Base-by-base conservation (phyloP, 2,329 filamentous ascomycete species). In the Neopestalotiopsis sp. region DNA sequence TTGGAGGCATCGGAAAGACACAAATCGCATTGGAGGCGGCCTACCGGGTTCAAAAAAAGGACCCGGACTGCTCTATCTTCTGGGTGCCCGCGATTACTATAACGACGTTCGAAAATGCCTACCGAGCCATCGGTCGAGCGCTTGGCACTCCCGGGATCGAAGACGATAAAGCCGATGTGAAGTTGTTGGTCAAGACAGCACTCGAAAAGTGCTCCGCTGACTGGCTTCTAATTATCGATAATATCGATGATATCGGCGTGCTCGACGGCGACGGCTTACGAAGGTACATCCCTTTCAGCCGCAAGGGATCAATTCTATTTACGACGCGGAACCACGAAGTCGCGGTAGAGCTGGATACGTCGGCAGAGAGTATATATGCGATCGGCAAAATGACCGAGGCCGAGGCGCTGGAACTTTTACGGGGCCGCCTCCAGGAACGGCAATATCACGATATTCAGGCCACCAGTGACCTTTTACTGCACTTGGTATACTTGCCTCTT, bases 141-240 rank as follows among this genome's bases (percentile, higher is more conserved):
- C 75, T 81, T 1, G 61, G 72, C 1, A 59, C 80, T 1, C 42
- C 72, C 2, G 76, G 76, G 5, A 74, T 78, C 3, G 72, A 80
- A 4, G 70, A 82, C 14, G 70, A 76, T 1, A 74, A 79, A 3
- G 75, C 74, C 1, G 78, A 84, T 66, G 64, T 81, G 1, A 82
- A 78, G 60, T 24, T 34, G 17, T 74, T 82, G 1, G 78, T 85
- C 4, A 80, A 80, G 52, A 56, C 56, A 4, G 72, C 72, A 12
- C 69, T 85, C 2, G 78, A 73, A 66, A 66, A 70, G 6, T 69
- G 49, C 14, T 68, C 52, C 2, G 74, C 76, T 1, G 68, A 69
- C 1, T 85, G 81, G 83, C 74, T 85, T 1, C 67, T 85, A 52
- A 74, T 85, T 57, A 66, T 85, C n/a, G 82, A 86, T 67, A 85